phyloP scores from a whole-genome alignment of 768 basidiomycete species.

The Rhodotorula taiwanensis region DNA sequence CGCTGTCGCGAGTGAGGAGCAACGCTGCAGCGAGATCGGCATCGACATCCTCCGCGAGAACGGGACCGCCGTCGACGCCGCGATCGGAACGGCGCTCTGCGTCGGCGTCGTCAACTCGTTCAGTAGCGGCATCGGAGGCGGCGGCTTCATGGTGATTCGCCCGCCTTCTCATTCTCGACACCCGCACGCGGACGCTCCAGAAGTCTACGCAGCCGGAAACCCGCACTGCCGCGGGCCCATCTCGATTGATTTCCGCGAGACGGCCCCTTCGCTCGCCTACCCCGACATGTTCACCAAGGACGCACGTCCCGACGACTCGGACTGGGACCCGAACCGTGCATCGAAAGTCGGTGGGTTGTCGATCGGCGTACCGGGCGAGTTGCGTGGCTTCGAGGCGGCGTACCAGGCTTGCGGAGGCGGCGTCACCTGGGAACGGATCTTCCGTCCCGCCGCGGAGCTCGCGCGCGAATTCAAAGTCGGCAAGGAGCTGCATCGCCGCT shows the following conservation, averaged over 20 bases:
- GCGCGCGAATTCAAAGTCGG: constrained; percentile 56
- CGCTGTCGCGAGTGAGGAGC: constrained; percentile 84
- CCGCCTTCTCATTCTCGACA: constrained; percentile 51
- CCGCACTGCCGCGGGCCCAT: constrained; percentile 30
- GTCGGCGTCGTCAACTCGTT: constrained; percentile 69
- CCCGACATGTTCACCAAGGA: constrained; percentile 57
- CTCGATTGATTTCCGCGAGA: constrained; percentile 78
- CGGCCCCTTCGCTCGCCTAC: constrained; percentile 66
- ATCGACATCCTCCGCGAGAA: constrained; percentile 57
- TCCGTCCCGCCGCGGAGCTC: constrained; percentile 66
- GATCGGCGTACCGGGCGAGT: constrained; percentile 85
- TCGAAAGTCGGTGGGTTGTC: constrained; percentile 70
- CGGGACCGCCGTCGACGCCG: constrained; percentile 86
- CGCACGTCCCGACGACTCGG: constrained; percentile 16
- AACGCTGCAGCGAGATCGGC: constrained; percentile 76
- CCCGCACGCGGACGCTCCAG: constrained; percentile 3
- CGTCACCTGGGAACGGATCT: constrained; percentile 67
- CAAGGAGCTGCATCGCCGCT: constrained; percentile 64
- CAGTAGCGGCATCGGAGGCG: constrained; percentile 54
- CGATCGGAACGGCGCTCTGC: constrained; percentile 71
- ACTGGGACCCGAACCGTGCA: constrained; percentile 46
- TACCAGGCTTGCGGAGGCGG: constrained; percentile 69
- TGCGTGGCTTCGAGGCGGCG: constrained; percentile 77
- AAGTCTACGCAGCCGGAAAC: constrained; percentile 18
- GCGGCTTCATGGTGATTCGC: constrained; percentile 78